phyloP scores from a whole-genome alignment of 169 alveolate species.

The Plasmodium malariae region DNA sequence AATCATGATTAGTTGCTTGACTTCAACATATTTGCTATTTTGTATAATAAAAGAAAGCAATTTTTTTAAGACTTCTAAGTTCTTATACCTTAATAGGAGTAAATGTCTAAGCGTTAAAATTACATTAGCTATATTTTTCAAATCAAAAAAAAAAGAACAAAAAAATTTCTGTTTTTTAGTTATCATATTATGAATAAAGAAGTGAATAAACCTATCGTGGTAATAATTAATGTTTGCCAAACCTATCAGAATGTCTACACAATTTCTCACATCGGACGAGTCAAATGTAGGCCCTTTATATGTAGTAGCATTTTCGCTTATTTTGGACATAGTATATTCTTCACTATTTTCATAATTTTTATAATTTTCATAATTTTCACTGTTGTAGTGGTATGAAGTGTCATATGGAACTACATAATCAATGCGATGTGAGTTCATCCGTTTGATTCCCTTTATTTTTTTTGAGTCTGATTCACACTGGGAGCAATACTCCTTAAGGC shows the following conservation, averaged over 20 bases:
- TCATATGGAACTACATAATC: too few species aligned
- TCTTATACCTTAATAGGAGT: constrained; percentile 20
- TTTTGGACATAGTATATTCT: too few species aligned
- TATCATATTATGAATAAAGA: constrained; percentile 25
- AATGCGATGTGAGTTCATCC: too few species aligned
- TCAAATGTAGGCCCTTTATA: too few species aligned
- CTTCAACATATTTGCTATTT: constrained; percentile 12
- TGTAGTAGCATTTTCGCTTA: too few species aligned
- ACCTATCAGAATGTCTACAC: constrained; percentile 49
- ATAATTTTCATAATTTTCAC: too few species aligned
- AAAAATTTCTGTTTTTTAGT: not conserved
- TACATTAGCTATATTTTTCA: constrained; percentile 34
- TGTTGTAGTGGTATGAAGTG: too few species aligned
- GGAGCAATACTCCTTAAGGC: too few species aligned
- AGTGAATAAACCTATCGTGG: constrained; percentile 27
- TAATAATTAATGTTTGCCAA: constrained; percentile 35
- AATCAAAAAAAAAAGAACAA: constrained; percentile 2
- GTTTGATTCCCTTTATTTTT: too few species aligned
- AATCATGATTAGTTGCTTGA: constrained; percentile 59
- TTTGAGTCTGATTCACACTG: too few species aligned
- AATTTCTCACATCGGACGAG: constrained; percentile 49
- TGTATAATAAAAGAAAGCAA: not conserved
- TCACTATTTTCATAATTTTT: too few species aligned
- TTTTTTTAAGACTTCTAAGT: not conserved
- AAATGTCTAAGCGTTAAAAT: constrained; percentile 22